Evolutionary conservation across 2,329 filamentous ascomycete species (phyloP), one percentile per base, ranked within the genome.

Genomic region (Metarhizium brunneum): DNA sequence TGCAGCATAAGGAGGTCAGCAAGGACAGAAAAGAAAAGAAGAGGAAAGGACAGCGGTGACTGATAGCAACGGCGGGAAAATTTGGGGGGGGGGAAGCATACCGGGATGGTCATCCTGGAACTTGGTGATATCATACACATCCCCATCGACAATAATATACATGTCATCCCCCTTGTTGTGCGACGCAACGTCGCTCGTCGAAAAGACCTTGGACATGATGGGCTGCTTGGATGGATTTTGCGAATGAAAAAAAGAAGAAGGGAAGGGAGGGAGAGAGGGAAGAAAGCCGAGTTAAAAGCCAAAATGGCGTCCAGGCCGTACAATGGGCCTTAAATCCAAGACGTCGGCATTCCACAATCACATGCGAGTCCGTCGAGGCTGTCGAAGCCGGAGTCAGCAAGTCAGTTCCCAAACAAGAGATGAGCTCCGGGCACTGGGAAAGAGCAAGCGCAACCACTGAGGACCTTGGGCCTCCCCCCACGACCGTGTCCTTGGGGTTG

Each of bases 61-160:
- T 52, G 32, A 16, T 16, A 14, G 18, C 25, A 38, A 40, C 13
- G 18, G 29, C 7, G 20, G 10, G 7, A 20, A 6, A 20, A 6
- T 29, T 6, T 8, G 18, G 35, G 16, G 6, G 18, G 20, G 3
- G 20, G 20, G 18, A 43, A 42, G 65, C 75, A 76, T 76, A 82
- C 90, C 90, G 69, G 88, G 89, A 71, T 92, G 88, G 62, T 92
- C 87, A 58, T 92, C 86, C 70, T 90, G 87, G 71, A 92, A 92
- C 67, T 85, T 91, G 64, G 91, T 95, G 65, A 97, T 71, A 69
- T 99, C 92, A 73, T 96, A 97, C 63, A 97, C 92, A 72, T 97
- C 92, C 65, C 92, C 88, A 63, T 97, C 92, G 62, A 97, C 85
- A 61, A 95, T 83, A 67, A 97, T 89, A 83, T 86, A 97, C 59